Conservation (phyloP, 345 rosid genomes). For the Erysimum cheiranthoides region DNA sequence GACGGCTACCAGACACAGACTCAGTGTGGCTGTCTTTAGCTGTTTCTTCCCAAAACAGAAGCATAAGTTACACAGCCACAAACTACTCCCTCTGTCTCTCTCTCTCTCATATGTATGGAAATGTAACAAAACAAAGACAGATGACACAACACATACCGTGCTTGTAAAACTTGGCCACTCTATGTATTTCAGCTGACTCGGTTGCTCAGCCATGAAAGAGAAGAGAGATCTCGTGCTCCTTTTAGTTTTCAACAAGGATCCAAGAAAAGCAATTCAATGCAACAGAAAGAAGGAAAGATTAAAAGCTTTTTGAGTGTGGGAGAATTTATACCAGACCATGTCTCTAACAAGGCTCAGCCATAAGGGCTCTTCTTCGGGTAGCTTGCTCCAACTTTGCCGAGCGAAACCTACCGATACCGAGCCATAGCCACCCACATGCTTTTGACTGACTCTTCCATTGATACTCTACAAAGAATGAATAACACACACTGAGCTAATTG, state of each 20-base stretch:
- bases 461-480: slow-evolving; percentile 24
- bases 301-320: not conserved
- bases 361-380: slow-evolving; percentile 53
- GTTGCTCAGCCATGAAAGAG: slow-evolving; percentile 72
- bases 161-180: slow-evolving; percentile 80
- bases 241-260: not conserved
- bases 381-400: slow-evolving; percentile 43
- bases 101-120: not conserved
- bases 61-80: not conserved
- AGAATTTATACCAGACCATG: slow-evolving; percentile 51
- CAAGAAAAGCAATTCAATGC: slow-evolving; percentile 3
- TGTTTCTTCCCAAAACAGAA: slow-evolving; percentile 51
- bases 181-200: slow-evolving; percentile 78
- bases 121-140: slow-evolving; percentile 11
- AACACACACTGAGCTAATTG: not conserved
- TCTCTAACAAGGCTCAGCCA: slow-evolving; percentile 56
- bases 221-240: slow-evolving; percentile 64
- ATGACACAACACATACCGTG: slow-evolving; percentile 56
- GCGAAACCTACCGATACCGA: slow-evolving; percentile 37
- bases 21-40: slow-evolving; percentile 81
- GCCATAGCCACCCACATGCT: slow-evolving; percentile 10
- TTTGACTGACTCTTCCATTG: slow-evolving; percentile 33
- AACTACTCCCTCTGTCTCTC: not conserved
- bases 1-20: slow-evolving; percentile 70
- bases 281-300: not conserved